Conservation (phyloP, 2,329 filamentous ascomycete species). For the Trichoderma harzianum region DNA sequence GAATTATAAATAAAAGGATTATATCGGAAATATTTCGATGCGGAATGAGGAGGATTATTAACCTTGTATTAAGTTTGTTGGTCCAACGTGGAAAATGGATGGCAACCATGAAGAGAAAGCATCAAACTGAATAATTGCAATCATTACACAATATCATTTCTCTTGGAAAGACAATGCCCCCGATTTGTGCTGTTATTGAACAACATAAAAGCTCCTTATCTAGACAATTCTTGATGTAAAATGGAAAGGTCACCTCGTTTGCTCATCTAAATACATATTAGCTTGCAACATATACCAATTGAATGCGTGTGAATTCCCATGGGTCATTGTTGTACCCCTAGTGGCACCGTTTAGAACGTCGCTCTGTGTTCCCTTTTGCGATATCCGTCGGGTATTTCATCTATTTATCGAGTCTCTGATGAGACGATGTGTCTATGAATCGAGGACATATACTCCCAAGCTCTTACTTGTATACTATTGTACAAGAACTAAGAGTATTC, state of each 20-base stretch:
- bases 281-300: neutral
- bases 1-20: no score
- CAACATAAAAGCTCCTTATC: neutral
- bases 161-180: neutral
- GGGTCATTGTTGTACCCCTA: neutral
- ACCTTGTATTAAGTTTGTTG: neutral
- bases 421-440: neutral
- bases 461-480: neutral
- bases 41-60: neutral
- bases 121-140: neutral
- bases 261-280: neutral
- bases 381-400: neutral
- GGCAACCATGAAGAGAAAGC: neutral
- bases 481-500: neutral
- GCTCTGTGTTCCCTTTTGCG: neutral
- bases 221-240: neutral
- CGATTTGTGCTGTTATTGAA: neutral
- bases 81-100: neutral
- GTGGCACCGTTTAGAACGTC: neutral
- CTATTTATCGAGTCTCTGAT: neutral
- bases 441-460: neutral
- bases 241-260: neutral
- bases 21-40: neutral
- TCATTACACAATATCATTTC: neutral
- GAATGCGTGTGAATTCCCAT: neutral